A percentile compares a stretch with the other conserved stretches of the same genome.
Evolutionary conservation across 768 basidiomycete species (phyloP).

Genomic region (Amanita polypyramis): DNA sequence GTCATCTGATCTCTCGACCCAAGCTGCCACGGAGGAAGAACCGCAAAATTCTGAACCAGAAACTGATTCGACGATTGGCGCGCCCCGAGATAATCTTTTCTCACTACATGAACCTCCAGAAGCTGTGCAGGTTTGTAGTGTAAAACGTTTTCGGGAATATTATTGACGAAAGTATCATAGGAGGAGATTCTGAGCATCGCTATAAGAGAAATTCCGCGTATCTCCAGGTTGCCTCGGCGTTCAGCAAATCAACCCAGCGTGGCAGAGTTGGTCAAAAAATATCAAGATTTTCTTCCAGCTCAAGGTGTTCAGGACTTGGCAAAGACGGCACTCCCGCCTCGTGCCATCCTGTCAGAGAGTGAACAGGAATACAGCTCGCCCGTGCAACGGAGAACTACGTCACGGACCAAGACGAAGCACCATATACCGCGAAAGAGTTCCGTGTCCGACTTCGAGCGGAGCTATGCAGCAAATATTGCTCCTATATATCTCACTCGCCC

Average conservation of each 20-base stretch:
- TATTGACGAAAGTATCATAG: background rate
- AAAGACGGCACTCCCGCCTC: constrained; percentile 58
- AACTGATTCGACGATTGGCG: constrained; percentile 81
- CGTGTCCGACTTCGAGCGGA: constrained; percentile 80
- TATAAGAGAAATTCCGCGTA: background rate
- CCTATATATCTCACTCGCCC: constrained; percentile 57
- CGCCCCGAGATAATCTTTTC: constrained; percentile 24
- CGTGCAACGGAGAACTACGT: background rate
- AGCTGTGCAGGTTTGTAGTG: background rate
- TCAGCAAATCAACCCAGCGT: constrained; percentile 51
- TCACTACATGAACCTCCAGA: constrained; percentile 8
- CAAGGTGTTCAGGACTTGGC: constrained; percentile 64
- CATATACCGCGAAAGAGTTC: constrained; percentile 46
- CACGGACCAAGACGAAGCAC: constrained; percentile 41
- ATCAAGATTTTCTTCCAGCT: constrained; percentile 67
- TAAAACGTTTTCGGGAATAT: background rate
- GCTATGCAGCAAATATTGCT: constrained; percentile 89
- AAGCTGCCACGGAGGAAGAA: constrained; percentile 3
- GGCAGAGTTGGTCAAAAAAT: constrained; percentile 77
- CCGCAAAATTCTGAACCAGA: constrained; percentile 49
- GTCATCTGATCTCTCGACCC: background rate
- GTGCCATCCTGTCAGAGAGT: constrained; percentile 61
- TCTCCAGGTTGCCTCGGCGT: constrained; percentile 41
- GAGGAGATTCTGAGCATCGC: background rate
- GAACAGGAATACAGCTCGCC: constrained; percentile 57